phyloP scores from a whole-genome alignment of 768 basidiomycete species.

The Rhizopogon vulgaris region DNA sequence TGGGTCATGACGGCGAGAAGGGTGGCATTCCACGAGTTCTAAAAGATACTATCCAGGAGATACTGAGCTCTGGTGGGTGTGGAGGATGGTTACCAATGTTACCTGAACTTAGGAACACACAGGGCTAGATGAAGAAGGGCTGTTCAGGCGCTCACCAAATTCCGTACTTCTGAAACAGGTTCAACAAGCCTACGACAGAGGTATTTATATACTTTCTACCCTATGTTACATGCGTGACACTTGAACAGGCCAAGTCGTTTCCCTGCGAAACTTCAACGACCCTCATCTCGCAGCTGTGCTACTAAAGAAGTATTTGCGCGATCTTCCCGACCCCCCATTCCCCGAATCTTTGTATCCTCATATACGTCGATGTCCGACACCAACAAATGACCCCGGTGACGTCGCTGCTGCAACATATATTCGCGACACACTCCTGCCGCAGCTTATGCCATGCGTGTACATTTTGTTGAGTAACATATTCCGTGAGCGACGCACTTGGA shows the following conservation, averaged over 20 bases:
- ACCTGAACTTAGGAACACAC: background rate
- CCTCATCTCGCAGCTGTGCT: constrained; percentile 80
- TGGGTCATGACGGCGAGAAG: constrained; percentile 81
- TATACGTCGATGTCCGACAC: constrained; percentile 62
- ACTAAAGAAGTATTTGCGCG: constrained; percentile 79
- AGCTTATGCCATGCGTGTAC: constrained; percentile 63
- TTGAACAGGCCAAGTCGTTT: constrained; percentile 64
- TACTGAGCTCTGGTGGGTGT: constrained; percentile 49
- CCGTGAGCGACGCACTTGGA: constrained; percentile 34
- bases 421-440: constrained; percentile 60
- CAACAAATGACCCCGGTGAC: constrained; percentile 47
- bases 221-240: constrained; percentile 2
- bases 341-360: constrained; percentile 60
- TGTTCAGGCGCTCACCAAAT: constrained; percentile 79
- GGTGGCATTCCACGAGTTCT: constrained; percentile 78
- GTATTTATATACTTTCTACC: constrained; percentile 24
- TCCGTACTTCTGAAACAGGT: constrained; percentile 66
- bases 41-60: constrained; percentile 65
- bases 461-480: constrained; percentile 68
- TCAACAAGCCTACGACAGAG: constrained; percentile 81
- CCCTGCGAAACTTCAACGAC: constrained; percentile 68
- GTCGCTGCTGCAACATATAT: constrained; percentile 59
- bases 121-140: constrained; percentile 66
- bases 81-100: background rate
- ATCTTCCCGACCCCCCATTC: constrained; percentile 76